Evolutionary conservation across 345 rosid species (phyloP), one percentile per base, ranked within the genome.

Genomic region (Salix suchowensis): DNA sequence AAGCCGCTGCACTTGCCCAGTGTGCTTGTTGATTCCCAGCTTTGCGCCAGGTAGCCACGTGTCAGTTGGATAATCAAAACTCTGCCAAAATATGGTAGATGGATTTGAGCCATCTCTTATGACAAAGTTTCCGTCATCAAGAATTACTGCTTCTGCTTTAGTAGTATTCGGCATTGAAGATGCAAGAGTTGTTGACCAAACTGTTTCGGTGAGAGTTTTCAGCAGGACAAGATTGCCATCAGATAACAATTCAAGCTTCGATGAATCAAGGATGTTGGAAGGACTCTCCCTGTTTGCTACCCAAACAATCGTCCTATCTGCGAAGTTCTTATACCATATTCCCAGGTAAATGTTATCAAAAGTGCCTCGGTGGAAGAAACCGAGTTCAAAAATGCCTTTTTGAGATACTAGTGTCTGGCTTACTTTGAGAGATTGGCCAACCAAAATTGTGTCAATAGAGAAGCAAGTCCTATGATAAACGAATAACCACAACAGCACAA

Each of bases 61-160:
- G 65, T 84, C 36, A 42, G 78, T 55, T 68, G 84, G 82, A 60
- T 72, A 30, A 54, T 84, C 86, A 66, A 76, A 81, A 76, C 82
- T 84, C 78, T 81, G 83, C 83, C 82, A 79, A 2, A 48, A 6
- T 46, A 70, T 36, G 4, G 65, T 19, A 6, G 65, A 54, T 18
- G 78, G 76, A 4, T 21, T 44, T 42, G 58, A 1, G 6, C 54
- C 74, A 76, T 76, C 71, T 62, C 46, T 78, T 7, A 81, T 9
- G 13, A 84, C 70, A 65, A 84, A 52, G 58, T 84, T 81, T 70
- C 78, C 84, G 2, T 58, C 37, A 73, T 78, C 81, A 9, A 54
- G 76, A 73, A 84, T 82, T 18, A 52, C 69, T 13, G 81, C 84
- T 58, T 67, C 75, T 2, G 71, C 77, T 2, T 67, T 16, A 48